Evolutionary conservation across 352 stramenopile species (phyloP).

Genomic region (Phytophthora pistaciae): DNA sequence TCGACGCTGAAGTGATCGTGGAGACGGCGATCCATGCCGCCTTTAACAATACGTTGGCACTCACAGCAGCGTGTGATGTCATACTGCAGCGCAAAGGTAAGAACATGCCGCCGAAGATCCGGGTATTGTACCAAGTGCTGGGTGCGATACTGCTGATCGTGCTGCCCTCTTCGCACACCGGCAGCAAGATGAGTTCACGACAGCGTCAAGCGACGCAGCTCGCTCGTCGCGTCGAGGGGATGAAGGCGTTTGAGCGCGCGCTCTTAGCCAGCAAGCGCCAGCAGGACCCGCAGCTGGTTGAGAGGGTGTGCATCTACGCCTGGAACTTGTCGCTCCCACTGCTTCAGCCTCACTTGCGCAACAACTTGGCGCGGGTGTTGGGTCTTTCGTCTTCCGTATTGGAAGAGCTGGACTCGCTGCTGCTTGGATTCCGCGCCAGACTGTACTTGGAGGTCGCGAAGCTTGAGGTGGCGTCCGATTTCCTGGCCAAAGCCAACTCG

Average conservation of each 20-base stretch:
- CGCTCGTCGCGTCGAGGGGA: slow-evolving; percentile 63
- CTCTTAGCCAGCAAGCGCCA: slow-evolving; percentile 84
- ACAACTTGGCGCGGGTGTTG: slow-evolving; percentile 79
- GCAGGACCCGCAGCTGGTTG: slow-evolving; percentile 76
- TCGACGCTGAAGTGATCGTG: slow-evolving; percentile 70
- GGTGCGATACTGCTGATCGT: slow-evolving; percentile 51
- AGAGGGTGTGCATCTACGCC: slow-evolving; percentile 79
- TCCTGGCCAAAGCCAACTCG: slow-evolving; percentile 80
- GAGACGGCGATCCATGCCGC: slow-evolving; percentile 66
- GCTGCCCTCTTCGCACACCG: slow-evolving; percentile 14
- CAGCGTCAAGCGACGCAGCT: slow-evolving; percentile 54
- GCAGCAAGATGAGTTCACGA: slow-evolving; percentile 30
- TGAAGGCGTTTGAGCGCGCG: slow-evolving; percentile 83
- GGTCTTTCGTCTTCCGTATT: slow-evolving; percentile 63
- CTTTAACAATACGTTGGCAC: slow-evolving; percentile 42
- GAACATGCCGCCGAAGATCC: slow-evolving; percentile 49
- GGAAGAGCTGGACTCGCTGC: slow-evolving; percentile 84
- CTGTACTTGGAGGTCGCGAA: slow-evolving; percentile 88
- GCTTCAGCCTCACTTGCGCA: slow-evolving; percentile 75
- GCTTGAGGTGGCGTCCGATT: slow-evolving; percentile 87
- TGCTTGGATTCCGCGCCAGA: slow-evolving; percentile 80
- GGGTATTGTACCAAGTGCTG: slow-evolving; percentile 68
- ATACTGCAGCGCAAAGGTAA: slow-evolving; percentile 66
- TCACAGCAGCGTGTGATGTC: slow-evolving; percentile 55
- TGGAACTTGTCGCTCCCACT: slow-evolving; percentile 90